Percentiles rank a stretch among this genome's conserved stretches.
phyloP scores from a whole-genome alignment of 2,329 filamentous ascomycete genomes.

The Xylaria multiplex region DNA sequence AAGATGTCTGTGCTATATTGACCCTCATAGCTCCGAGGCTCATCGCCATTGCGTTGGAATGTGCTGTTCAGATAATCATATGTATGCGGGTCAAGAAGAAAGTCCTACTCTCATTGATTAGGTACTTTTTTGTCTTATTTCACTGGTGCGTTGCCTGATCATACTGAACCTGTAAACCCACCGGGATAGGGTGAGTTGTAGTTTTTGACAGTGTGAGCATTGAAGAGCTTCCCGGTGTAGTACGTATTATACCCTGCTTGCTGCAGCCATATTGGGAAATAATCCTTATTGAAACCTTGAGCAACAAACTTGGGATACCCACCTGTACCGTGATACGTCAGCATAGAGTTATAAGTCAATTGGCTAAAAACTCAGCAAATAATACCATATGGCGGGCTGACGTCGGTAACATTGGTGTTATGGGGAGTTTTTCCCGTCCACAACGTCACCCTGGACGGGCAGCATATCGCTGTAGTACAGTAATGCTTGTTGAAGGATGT shows the following conservation, averaged over 20 bases:
- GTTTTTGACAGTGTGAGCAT: slow-evolving; percentile 57
- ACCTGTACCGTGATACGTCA: slow-evolving; percentile 43
- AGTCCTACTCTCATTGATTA: slow-evolving; percentile 45
- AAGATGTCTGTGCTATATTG: slow-evolving; percentile 65
- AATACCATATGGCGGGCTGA: slow-evolving; percentile 61
- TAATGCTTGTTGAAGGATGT: slow-evolving; percentile 66
- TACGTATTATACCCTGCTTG: slow-evolving; percentile 66
- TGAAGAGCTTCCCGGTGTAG: slow-evolving; percentile 68
- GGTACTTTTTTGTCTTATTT: slow-evolving; percentile 1
- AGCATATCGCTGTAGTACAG: slow-evolving; percentile 56
- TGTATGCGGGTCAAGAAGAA: slow-evolving; percentile 73
- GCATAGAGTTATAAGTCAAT: not conserved
- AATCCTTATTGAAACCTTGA: slow-evolving; percentile 64
- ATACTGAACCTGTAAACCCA: slow-evolving; percentile 51
- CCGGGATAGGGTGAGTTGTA: slow-evolving; percentile 55
- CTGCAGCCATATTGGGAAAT: slow-evolving; percentile 67
- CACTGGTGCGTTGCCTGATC: slow-evolving; percentile 18
- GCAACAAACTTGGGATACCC: slow-evolving; percentile 65
- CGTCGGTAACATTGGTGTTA: slow-evolving; percentile 70
- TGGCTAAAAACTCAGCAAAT: slow-evolving; percentile 52
- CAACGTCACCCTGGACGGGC: slow-evolving; percentile 62
- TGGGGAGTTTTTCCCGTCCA: slow-evolving; percentile 69
- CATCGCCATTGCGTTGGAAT: slow-evolving; percentile 68
- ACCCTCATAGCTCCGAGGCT: slow-evolving; percentile 50
- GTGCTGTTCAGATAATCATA: slow-evolving; percentile 75